Base-by-base conservation (phyloP, 140 eudicot genomes). In the Flaveria floridana region DNA sequence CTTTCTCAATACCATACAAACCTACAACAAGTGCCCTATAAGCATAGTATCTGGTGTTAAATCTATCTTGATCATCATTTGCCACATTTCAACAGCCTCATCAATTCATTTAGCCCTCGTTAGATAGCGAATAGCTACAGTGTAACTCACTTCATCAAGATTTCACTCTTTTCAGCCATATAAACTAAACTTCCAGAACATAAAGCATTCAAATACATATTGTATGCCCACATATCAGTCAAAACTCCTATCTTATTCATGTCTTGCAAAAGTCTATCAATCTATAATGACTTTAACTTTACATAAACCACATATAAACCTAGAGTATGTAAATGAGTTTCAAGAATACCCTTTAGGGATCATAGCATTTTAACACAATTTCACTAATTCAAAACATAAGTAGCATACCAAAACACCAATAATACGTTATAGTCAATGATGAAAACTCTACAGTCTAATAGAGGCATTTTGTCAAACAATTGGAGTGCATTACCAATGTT, bases 381-480 rank as follows among this genome's bases (percentile, higher is more conserved):
- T 86, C 68, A 96, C 92, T 15, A 88, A 48, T 55, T 85, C 89
- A 74, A 94, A 34, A 34, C 7, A 6, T 34, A 1, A 34, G 41
- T 34, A 6, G 41, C 41, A 34, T 34, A 34, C 41, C 41, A 34
- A 34, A 34, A 34, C 41, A 6, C 41, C 48, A 87, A 94, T 86
- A 14, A 94, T 85, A 1, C 96, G 83, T 88, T 87, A 76, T 94
- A 94, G 53, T 94, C 99, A 16, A 88, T 81, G 79, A 90, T 84
- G 73, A 90, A 90, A 66, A 94, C 91, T 26, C 90, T 79, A 67
- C 88, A 86, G 46, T 87, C 84, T 23, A 97, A 90, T 12, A 79
- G 88, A 76, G 91, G 37, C 99, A 94, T 94, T 83, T 88, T 86
- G 73, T 94, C 96, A 76, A 94, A 94, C 86, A 85, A 86, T 73